Conservation (phyloP, 441 rosid genomes). For the Oxalis stricta region DNA sequence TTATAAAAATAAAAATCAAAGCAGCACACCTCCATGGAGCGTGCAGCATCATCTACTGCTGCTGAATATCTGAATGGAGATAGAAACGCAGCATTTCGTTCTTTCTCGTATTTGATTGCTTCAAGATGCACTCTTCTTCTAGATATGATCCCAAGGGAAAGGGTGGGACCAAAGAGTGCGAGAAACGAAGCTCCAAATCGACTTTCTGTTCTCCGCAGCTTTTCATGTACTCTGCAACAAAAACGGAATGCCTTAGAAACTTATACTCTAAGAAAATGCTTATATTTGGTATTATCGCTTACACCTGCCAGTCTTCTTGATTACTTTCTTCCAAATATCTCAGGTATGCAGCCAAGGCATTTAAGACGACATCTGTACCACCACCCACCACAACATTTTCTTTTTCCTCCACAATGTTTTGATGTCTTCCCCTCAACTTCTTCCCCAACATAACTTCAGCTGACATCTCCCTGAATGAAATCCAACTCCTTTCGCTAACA, state of each 20-base stretch:
- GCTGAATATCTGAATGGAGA: slow-evolving; percentile 88
- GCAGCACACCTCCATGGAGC: slow-evolving; percentile 70
- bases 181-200: slow-evolving; percentile 74
- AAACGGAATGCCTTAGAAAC: slow-evolving; percentile 9
- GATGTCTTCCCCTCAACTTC: slow-evolving; percentile 13
- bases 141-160: slow-evolving; percentile 68
- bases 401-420: slow-evolving; percentile 14
- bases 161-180: slow-evolving; percentile 61
- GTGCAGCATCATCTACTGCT: slow-evolving; percentile 52
- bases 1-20: neutral
- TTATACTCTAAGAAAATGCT: neutral
- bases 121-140: slow-evolving; percentile 70
- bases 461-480: slow-evolving; percentile 30
- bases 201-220: slow-evolving; percentile 43
- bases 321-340: slow-evolving; percentile 80
- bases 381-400: slow-evolving; percentile 62
- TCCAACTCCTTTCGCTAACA: slow-evolving; percentile 35
- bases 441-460: slow-evolving; percentile 35
- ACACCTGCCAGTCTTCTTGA: slow-evolving; percentile 85
- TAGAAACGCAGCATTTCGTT: slow-evolving; percentile 71
- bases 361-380: slow-evolving; percentile 44
- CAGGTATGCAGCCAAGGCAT: slow-evolving; percentile 70
- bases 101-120: slow-evolving; percentile 64
- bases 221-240: slow-evolving; percentile 53
- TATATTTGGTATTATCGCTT: slow-evolving; percentile 14